A percentile compares a stretch with the other conserved stretches of the same genome.
Conservation (phyloP, 805 yeast genomes). For the Teunomyces pallodes region DNA sequence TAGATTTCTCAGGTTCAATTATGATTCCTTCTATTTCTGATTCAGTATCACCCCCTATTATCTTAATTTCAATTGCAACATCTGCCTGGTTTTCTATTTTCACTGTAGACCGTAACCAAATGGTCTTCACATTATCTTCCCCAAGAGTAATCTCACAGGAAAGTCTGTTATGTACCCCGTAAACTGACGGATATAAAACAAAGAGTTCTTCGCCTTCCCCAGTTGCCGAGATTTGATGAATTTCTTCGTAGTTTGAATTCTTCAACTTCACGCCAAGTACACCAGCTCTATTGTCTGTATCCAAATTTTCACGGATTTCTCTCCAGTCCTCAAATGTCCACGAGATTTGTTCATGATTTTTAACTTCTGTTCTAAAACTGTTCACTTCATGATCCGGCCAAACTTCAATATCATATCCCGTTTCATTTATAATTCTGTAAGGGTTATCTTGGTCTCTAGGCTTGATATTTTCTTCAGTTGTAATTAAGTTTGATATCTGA, state of each 20-base stretch:
- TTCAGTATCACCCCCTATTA: conserved; percentile 30
- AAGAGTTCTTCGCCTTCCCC: conserved; percentile 82
- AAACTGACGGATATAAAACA: conserved; percentile 58
- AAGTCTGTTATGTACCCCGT: conserved; percentile 69
- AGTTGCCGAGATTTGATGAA: conserved; percentile 61
- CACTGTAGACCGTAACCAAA: conserved; percentile 75
- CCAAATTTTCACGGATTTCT: conserved; percentile 73
- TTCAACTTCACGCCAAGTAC: conserved; percentile 61
- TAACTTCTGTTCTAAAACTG: conserved; percentile 31
- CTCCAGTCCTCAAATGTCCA: conserved; percentile 98
- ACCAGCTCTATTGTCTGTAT: conserved; percentile 59
- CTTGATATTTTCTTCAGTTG: conserved; percentile 51
- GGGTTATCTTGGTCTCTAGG: conserved; percentile 82
- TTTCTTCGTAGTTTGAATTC: conserved; percentile 52
- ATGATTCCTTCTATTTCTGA: conserved; percentile 22
- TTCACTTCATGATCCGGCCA: conserved; percentile 60
- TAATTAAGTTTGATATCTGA: conserved; percentile 59
- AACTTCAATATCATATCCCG: conserved; percentile 77
- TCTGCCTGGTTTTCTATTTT: conserved; percentile 59
- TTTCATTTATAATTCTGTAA: conserved; percentile 74
- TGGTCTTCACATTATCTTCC: conserved; percentile 74
- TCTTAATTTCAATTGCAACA: conserved; percentile 53
- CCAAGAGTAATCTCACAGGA: conserved; percentile 68
- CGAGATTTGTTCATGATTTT: conserved; percentile 51
- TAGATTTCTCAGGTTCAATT: conserved; percentile 54